Conservation (phyloP, 345 rosid genomes). For the Eucalyptus erythrocorys region DNA sequence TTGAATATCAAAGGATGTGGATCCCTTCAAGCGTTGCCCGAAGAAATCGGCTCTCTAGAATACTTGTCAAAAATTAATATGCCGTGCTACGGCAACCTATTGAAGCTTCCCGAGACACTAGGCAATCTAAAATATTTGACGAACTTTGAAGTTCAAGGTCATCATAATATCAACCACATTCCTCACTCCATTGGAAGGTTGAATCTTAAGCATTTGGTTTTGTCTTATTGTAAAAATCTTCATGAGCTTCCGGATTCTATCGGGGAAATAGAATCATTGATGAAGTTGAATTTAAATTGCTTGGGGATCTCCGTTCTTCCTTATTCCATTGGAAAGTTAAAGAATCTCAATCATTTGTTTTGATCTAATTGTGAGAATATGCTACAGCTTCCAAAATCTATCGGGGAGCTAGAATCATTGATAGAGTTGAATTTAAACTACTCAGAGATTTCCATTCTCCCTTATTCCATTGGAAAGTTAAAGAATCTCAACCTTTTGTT, state of each 20-base stretch:
- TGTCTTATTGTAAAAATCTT: rapidly evolving
- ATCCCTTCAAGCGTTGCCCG: background rate
- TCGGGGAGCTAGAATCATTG: too few species aligned
- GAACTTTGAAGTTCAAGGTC: rapidly evolving
- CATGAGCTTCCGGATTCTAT: background rate
- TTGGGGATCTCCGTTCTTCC: background rate
- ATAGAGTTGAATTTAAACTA: rapidly evolving
- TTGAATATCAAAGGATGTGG: rapidly evolving
- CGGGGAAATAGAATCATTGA: background rate
- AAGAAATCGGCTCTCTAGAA: background rate
- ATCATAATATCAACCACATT: rapidly evolving
- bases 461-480: too few species aligned
- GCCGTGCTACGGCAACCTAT: rapidly evolving
- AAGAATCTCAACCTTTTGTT: too few species aligned
- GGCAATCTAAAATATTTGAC: background rate
- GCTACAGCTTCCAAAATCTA: too few species aligned
- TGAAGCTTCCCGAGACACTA: background rate
- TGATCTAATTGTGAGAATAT: rapidly evolving
- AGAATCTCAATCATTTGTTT: too few species aligned
- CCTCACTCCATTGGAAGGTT: background rate
- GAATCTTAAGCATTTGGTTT: too few species aligned
- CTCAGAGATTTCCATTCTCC: too few species aligned
- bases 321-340: too few species aligned
- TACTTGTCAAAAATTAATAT: background rate
- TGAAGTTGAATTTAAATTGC: rapidly evolving